Conservation (phyloP, 2,329 filamentous ascomycete species). For the Cladosporium sp. region DNA sequence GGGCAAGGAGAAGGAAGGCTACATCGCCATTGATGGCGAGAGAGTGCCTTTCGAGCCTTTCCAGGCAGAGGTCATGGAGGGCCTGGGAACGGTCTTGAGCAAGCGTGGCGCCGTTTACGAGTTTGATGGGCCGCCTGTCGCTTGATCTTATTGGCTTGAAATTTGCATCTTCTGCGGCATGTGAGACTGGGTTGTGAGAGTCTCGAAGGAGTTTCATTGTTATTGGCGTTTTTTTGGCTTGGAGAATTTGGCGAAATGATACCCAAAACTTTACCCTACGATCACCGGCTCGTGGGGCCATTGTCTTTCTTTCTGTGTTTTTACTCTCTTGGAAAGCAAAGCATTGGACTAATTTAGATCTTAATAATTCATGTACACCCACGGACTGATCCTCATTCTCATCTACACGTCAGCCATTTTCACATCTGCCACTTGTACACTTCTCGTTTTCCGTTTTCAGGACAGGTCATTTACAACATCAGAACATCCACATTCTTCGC, state of each 20-base stretch:
- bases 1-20: slow-evolving; percentile 60
- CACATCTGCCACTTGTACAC: too few species aligned
- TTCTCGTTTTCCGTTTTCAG: too few species aligned
- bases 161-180: too few species aligned
- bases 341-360: too few species aligned
- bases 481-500: slow-evolving; percentile 33
- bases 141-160: slow-evolving; percentile 12
- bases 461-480: slow-evolving; percentile 19
- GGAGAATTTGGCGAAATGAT: neutral
- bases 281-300: too few species aligned
- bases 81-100: slow-evolving; percentile 78
- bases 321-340: too few species aligned
- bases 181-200: too few species aligned
- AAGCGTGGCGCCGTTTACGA: slow-evolving; percentile 70
- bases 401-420: too few species aligned
- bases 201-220: too few species aligned
- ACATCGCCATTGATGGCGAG: slow-evolving; percentile 94
- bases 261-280: neutral
- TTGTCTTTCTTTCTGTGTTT: too few species aligned
- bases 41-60: slow-evolving; percentile 80
- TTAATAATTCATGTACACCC: too few species aligned
- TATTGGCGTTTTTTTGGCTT: neutral
- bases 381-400: too few species aligned
- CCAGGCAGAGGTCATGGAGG: slow-evolving; percentile 81
- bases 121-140: slow-evolving; percentile 34